Evolutionary conservation across 257 asterid genomes (phyloP).

Genomic region (Buddleja alternifolia): DNA sequence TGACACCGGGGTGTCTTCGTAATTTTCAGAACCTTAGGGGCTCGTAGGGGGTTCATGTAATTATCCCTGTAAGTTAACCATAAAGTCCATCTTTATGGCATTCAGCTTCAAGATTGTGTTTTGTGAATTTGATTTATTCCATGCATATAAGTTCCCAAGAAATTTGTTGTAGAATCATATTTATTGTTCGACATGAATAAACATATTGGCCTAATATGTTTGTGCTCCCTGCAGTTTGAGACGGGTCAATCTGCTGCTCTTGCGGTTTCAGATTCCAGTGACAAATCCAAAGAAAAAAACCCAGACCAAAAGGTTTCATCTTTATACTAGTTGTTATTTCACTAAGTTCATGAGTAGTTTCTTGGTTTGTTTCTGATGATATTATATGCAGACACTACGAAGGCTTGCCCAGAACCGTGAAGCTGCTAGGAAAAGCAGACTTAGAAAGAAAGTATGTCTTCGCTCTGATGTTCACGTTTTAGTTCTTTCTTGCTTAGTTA

Average conservation of each 20-base stretch:
- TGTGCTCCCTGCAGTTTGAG: constrained; percentile 58
- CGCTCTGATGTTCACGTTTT: constrained; percentile 15
- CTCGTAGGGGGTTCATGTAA: too few species aligned
- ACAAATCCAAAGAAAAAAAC: constrained; percentile 70
- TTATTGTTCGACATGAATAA: background rate
- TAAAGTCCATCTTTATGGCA: background rate
- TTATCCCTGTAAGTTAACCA: background rate
- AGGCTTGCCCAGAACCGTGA: constrained; percentile 96
- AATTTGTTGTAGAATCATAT: background rate
- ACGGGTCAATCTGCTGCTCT: constrained; percentile 57
- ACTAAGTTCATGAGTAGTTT: constrained; percentile 14
- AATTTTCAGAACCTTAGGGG: too few species aligned
- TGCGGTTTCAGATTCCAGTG: constrained; percentile 69
- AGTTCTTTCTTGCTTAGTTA: constrained; percentile 19
- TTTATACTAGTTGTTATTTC: constrained; percentile 6
- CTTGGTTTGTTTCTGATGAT: constrained; percentile 28
- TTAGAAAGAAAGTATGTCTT: constrained; percentile 81
- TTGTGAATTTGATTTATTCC: constrained; percentile 4
- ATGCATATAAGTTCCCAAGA: background rate
- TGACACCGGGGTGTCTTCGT: too few species aligned
- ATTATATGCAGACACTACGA: constrained; percentile 62
- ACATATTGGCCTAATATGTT: constrained; percentile 24
- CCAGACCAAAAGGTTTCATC: constrained; percentile 72
- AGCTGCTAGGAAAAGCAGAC: constrained; percentile 94
- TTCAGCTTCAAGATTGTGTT: background rate